These are phyloP conservation scores for Melampsora abietis-canadensis DNA, from an alignment of 1,284 basidiomycete species.

Conservation along the genomic window DNA sequence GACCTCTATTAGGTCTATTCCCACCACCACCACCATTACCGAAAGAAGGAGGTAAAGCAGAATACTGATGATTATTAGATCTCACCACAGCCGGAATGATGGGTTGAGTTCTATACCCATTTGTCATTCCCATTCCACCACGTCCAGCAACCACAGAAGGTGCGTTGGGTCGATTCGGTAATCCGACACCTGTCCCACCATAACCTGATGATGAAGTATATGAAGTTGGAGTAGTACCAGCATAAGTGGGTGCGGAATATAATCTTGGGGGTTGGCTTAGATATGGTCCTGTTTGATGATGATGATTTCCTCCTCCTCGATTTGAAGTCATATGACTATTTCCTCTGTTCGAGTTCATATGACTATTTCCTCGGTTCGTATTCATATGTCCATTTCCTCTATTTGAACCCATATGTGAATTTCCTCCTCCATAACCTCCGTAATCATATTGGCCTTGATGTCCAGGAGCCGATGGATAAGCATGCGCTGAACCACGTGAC, in stretches of 20 bases:
- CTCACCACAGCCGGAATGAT: not conserved
- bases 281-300: not conserved
- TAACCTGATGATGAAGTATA: constrained; percentile 8
- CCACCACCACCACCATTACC: not conserved
- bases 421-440: not conserved
- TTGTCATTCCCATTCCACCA: not conserved
- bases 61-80: not conserved
- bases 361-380: too few relatives aligned
- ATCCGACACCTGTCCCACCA: constrained; percentile 33
- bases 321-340: too few relatives aligned
- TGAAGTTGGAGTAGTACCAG: not conserved
- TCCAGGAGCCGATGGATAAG: not conserved
- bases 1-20: too few relatives aligned
- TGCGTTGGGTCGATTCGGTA: constrained; percentile 3
- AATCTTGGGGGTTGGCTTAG: not conserved
- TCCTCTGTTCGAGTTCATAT: too few relatives aligned
- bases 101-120: not conserved
- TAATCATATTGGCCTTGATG: not conserved
- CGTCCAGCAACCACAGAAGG: not conserved
- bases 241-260: not conserved
- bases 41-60: not conserved
- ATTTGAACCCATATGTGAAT: too few relatives aligned
- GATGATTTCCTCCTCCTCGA: not conserved
- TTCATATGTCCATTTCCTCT: not conserved
- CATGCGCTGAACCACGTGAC: not conserved